Conservation (phyloP, 2,329 filamentous ascomycete genomes). For the Tolypocladium album region DNA sequence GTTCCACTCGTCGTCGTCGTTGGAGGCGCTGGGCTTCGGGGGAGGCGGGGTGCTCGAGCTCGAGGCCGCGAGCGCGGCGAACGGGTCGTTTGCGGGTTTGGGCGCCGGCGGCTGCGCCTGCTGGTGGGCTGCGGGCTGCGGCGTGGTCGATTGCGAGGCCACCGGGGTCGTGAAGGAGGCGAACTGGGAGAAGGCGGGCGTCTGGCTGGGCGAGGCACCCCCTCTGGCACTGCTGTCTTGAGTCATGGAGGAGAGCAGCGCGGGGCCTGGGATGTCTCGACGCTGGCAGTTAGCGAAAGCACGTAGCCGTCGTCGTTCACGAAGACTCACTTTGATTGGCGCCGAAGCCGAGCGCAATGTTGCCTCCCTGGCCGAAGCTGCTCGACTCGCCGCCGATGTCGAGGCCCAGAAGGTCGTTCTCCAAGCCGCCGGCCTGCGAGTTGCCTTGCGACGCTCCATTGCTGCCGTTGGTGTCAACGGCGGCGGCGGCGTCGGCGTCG, state of each 20-base stretch:
- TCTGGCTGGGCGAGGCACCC: slow-evolving; percentile 26
- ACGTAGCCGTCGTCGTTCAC: background rate
- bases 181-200: slow-evolving; percentile 42
- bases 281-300: background rate
- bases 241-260: slow-evolving; percentile 53
- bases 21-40: slow-evolving; percentile 19
- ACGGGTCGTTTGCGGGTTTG: slow-evolving; percentile 36
- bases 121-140: slow-evolving; percentile 37
- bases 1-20: slow-evolving; percentile 84
- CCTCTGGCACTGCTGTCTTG: slow-evolving; percentile 50
- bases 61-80: slow-evolving; percentile 34
- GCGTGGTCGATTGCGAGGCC: slow-evolving; percentile 40
- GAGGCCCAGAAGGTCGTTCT: slow-evolving; percentile 84
- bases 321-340: slow-evolving; percentile 50
- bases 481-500: slow-evolving; percentile 47
- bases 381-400: slow-evolving; percentile 57
- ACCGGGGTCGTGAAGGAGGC: slow-evolving; percentile 43
- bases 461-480: slow-evolving; percentile 42
- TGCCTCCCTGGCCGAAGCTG: slow-evolving; percentile 63
- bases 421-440: slow-evolving; percentile 54
- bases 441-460: slow-evolving; percentile 24
- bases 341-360: slow-evolving; percentile 73
- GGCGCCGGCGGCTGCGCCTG: slow-evolving; percentile 32
- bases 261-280: slow-evolving; percentile 52
- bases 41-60: slow-evolving; percentile 11